Evolutionary conservation across 2,329 filamentous ascomycete genomes (phyloP), one percentile per base, ranked within the genome.

Genomic region (Domatiomyces catenatus): DNA sequence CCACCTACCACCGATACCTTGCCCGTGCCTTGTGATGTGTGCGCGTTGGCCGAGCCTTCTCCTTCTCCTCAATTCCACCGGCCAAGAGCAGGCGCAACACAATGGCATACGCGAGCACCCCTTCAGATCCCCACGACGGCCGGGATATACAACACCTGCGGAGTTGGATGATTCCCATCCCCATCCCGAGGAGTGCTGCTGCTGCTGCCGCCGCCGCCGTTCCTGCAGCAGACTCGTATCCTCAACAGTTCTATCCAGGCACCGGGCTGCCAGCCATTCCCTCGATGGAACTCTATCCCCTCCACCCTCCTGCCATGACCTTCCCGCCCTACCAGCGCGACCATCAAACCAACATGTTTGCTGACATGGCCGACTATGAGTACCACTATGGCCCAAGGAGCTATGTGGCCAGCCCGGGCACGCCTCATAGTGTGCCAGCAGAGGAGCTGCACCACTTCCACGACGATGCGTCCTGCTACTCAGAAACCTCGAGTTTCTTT

Each of bases 111-210:
- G 50, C 53, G 32, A 39, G 10, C 32, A 39, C 12, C 36, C 50
- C 53, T 18, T 53, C 53, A 20, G 44, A 52, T 18, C 52, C 57
- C 26, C 54, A 59, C 32, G 54, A 56, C 24, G 56, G 58, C 46
- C 50, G 55, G 50, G 56, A 58, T 47, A 57, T 58, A 54, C 55
- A 55, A 32, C 56, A 59, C 36, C 44, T 58, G 44, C 52, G 54
- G 28, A 56, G 56, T 26, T 59, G 58, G 58, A 56, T 56, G 54
- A 52, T 55, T 19, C 56, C 54, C 17, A 58, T 54, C 19, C 51
- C 56, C 5, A 46, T 54, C 17, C 50, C 54, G 5, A 57, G 54
- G 32, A 39, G 46, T 32, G 22, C 36, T 15, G 32, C n/a, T n/a
- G n/a, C n/a, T n/a, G n/a, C n/a, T n/a, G n/a, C n/a, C n/a, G n/a